Evolutionary conservation across 2,329 filamentous ascomycete genomes (phyloP).

Genomic region (Fusarium nisikadoi): DNA sequence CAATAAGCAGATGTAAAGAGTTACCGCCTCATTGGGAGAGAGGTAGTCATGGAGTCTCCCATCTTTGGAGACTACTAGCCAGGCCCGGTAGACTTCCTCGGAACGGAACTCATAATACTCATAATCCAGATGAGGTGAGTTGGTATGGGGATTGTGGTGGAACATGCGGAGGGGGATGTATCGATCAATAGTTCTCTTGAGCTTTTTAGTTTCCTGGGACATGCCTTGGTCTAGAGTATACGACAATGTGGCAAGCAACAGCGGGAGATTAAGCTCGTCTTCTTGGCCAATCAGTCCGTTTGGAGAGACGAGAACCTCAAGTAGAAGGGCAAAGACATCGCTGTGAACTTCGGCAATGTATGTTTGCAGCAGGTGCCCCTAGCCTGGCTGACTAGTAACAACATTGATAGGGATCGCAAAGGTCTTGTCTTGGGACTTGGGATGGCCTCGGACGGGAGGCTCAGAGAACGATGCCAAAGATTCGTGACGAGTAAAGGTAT

Average conservation of each 20-base stretch:
- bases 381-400: slow-evolving; percentile 4
- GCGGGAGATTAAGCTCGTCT: slow-evolving; percentile 35
- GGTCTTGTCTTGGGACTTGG: background rate
- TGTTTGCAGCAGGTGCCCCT: slow-evolving; percentile 12
- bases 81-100: slow-evolving; percentile 41
- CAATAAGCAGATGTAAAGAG: slow-evolving; percentile 18
- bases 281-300: slow-evolving; percentile 37
- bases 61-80: slow-evolving; percentile 6
- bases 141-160: slow-evolving; percentile 32
- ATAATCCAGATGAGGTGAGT: background rate
- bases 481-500: background rate
- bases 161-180: slow-evolving; percentile 42
- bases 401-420: slow-evolving; percentile 4
- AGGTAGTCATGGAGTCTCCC: background rate
- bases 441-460: background rate
- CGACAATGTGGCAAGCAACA: slow-evolving; percentile 28
- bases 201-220: slow-evolving; percentile 26
- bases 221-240: slow-evolving; percentile 32
- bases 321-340: slow-evolving; percentile 38
- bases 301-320: slow-evolving; percentile 23
- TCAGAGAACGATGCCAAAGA: background rate
- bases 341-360: slow-evolving; percentile 9
- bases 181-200: slow-evolving; percentile 28
- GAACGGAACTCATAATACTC: slow-evolving; percentile 38
- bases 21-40: background rate